These are phyloP conservation scores for Aspergillus flavus DNA, from an alignment of 2,329 filamentous ascomycete genomes.

Conservation along the genomic window DNA sequence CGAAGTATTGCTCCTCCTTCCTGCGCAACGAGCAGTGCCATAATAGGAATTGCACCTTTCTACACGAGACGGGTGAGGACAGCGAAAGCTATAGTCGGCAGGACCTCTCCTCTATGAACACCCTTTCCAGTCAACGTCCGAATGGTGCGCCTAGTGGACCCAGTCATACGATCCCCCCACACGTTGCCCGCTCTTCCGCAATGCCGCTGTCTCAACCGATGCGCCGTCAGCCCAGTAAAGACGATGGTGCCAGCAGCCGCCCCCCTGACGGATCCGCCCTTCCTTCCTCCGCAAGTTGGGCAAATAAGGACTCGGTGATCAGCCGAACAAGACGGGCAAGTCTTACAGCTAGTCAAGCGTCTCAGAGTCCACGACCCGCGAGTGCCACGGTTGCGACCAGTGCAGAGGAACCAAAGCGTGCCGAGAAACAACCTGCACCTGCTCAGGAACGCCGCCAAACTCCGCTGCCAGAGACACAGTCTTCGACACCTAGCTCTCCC, in stretches of 20 bases:
- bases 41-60: slow-evolving; percentile 95
- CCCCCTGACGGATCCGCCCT: slow-evolving; percentile 82
- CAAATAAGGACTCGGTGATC: slow-evolving; percentile 66
- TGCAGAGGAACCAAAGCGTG: slow-evolving; percentile 37
- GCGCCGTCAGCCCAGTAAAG: slow-evolving; percentile 71
- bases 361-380: slow-evolving; percentile 73
- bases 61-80: slow-evolving; percentile 97
- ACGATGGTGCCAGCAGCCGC: slow-evolving; percentile 65
- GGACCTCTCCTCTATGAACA: slow-evolving; percentile 93
- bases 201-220: slow-evolving; percentile 62
- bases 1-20: slow-evolving; percentile 98
- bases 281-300: slow-evolving; percentile 93
- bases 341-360: slow-evolving; percentile 76
- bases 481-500: slow-evolving; percentile 25
- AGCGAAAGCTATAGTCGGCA: slow-evolving; percentile 95
- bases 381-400: slow-evolving; percentile 47
- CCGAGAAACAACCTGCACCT: slow-evolving; percentile 33
- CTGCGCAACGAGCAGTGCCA: slow-evolving; percentile 91
- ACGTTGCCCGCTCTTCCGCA: slow-evolving; percentile 51
- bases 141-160: slow-evolving; percentile 25
- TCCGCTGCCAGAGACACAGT: slow-evolving; percentile 24
- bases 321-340: slow-evolving; percentile 70
- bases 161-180: slow-evolving; percentile 33
- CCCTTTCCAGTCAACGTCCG: slow-evolving; percentile 73
- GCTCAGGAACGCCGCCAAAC: slow-evolving; percentile 30